Conservation (phyloP, 75 land plant genomes). For the Picea sitchensis region DNA sequence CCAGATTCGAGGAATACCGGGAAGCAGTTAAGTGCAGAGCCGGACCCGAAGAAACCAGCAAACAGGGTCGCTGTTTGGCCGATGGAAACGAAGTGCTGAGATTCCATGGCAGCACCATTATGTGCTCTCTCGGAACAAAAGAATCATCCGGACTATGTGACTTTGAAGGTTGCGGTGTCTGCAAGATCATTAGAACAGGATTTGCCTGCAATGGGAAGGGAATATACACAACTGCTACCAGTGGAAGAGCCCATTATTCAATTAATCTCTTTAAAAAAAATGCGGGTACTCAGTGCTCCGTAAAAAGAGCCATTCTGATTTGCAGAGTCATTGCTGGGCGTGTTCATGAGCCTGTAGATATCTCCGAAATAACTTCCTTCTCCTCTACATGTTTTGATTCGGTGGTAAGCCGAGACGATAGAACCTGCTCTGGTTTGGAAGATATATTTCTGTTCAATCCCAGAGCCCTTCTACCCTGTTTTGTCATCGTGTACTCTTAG, state of each 20-base stretch:
- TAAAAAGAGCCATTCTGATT: conserved; percentile 64
- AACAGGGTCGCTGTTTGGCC: conserved; percentile 66
- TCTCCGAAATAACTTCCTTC: background rate
- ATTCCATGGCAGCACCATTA: conserved; percentile 65
- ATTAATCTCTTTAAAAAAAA: conserved; percentile 16
- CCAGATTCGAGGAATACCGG: conserved; percentile 79
- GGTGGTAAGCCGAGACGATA: background rate
- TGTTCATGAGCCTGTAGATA: conserved; percentile 16
- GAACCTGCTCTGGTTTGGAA: background rate
- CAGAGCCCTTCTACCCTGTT: conserved; percentile 2
- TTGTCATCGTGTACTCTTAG: background rate
- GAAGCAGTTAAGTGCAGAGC: conserved; percentile 46
- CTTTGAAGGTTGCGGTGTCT: conserved; percentile 51
- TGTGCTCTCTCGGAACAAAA: conserved; percentile 58
- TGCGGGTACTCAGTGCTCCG: background rate
- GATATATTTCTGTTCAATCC: background rate
- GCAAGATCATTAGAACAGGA: conserved; percentile 67
- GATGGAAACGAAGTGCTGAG: conserved; percentile 88
- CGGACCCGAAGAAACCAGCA: conserved; percentile 18
- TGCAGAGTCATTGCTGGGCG: conserved; percentile 87
- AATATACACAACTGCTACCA: conserved; percentile 74
- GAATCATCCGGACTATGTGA: conserved; percentile 58
- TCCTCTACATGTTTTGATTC: conserved; percentile 2
- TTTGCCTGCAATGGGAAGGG: conserved; percentile 61
- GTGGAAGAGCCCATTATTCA: conserved; percentile 69